Evolutionary conservation across 228 moss, liverwort and hornwort genomes (phyloP), one percentile per base, ranked within the genome.

Genomic region (Sphagnum magellanicum): DNA sequence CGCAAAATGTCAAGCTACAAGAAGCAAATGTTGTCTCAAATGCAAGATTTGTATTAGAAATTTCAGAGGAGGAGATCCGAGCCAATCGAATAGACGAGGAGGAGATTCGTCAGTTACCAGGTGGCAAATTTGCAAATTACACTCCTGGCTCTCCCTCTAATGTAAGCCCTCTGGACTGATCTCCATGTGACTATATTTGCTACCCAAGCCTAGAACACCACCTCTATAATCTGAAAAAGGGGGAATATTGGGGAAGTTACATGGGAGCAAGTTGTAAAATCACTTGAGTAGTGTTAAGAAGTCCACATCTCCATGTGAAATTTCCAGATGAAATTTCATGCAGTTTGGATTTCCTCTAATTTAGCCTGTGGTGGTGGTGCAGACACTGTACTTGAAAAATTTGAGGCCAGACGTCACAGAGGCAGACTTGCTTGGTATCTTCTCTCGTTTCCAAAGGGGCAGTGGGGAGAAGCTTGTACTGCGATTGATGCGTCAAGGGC

Each of bases 301-400:
- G 32, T 32, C 3, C 32, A 32, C 3, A 3, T 32, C 3, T 32
- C 32, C 32, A 32, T 32, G 32, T 32, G 32, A 32, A 32, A 32
- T 32, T 32, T 32, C 32, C 32, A 32, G 32, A 32, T 32, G 3
- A 32, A 32, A 32, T 32, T 32, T 32, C 32, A 32, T 32, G 32
- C 32, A 32, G 32, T 32, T 32, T 32, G 1, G 32, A 32, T 32
- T 32, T 32, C 32, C 32, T 32, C 32, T 32, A 32, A 32, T 32
- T 32, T 32, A 32, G 2, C 32, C 32, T 32, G 32, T 32, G 32
- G 32, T 32, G 32, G 32, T 75, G 62, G 52, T 74, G 71, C 83
- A 87, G 81, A 77, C 83, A 71, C 8, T 83, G 47, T 87, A 87
- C 62, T 76, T 87, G 50, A 87, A 87, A 71, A 83, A 83, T 71